Base-by-base conservation (phyloP, 352 stramenopile genomes). In the Aphanomyces invadans region DNA sequence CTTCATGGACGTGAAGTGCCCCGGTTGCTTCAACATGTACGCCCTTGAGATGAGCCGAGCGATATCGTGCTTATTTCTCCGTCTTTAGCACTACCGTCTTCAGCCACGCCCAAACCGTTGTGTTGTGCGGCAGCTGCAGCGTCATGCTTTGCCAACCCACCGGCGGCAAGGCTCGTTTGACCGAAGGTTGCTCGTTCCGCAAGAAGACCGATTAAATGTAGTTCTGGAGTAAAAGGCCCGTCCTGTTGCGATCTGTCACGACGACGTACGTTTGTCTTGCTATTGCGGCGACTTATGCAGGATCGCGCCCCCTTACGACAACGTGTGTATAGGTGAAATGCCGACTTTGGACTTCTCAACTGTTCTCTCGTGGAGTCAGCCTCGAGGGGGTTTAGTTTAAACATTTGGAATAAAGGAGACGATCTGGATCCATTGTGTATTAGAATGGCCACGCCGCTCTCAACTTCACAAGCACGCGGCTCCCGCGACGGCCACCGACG, bases 1-100 rank as follows among this genome's bases (percentile, higher is more conserved):
- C 83, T 98, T 98, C 79, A 98, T 98, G 95, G 97, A 99, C 79
- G 97, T 99, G 69, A 99, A 99, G 82, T 99, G 97, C 87, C 96
- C 95, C 52, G 97, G 96, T 77, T 99, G 97, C 92, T 99, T 99
- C 86, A 98, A 98, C 88, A 99, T 99, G 78, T 87, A 75, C 29
- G 77, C 73, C 0, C 48, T n/a, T 44, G 31, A 10, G 7, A 7
- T 15, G 28, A 28, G 42, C 1, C 36, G 25, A 28, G n/a, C 38
- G 44, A 15, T 36, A 15, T 4, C 15, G 21, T 57, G 17, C 26
- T 46, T 10, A 55, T 60, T 17, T 5, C 33, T 4, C 28, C 57
- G 23, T 56, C 51, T 25, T 21, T 54, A 87, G 79, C 81, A 99
- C 97, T 51, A 99, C 97, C 56, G 96, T 99, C 63, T 99, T 99